Conservation (phyloP, 306 rosid genomes). For the Cyclanthera cordifolia region DNA sequence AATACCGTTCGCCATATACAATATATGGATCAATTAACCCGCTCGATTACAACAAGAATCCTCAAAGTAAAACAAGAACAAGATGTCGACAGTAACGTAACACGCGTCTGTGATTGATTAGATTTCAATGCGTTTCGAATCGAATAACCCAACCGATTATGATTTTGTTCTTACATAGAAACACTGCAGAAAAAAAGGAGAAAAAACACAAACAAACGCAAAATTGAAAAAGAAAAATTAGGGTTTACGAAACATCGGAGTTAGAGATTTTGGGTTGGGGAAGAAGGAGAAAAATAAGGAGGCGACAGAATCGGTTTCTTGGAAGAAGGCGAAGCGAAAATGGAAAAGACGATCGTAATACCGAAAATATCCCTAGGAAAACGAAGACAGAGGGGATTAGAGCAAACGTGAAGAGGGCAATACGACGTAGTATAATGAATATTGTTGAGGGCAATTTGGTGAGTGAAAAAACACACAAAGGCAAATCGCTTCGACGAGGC, state of each 20-base stretch:
- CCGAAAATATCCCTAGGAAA: conserved; percentile 15
- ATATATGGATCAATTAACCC: too few relatives aligned
- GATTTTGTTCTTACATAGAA: too few relatives aligned
- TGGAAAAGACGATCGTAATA: neutral
- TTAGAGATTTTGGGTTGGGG: too few relatives aligned
- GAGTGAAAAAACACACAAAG: neutral
- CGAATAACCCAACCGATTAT: too few relatives aligned
- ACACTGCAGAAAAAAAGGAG: too few relatives aligned
- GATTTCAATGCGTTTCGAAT: too few relatives aligned
- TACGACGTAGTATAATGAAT: neutral
- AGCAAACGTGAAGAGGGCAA: neutral
- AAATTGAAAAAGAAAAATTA: too few relatives aligned
- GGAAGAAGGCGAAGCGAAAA: conserved; percentile 16
- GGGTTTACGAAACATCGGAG: neutral
- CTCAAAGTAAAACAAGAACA: neutral
- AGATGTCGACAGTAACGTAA: neutral
- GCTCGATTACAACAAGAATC: too few relatives aligned
- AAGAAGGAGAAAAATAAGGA: too few relatives aligned
- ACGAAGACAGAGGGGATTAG: neutral
- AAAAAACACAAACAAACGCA: too few relatives aligned
- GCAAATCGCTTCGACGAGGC: conserved; percentile 4
- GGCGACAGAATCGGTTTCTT: too few relatives aligned
- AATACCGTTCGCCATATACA: conserved; percentile 73
- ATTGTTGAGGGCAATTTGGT: conserved; percentile 7
- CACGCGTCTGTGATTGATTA: neutral